Base-by-base conservation (phyloP, 148 eudicot species). In the Camellia sinensis region DNA sequence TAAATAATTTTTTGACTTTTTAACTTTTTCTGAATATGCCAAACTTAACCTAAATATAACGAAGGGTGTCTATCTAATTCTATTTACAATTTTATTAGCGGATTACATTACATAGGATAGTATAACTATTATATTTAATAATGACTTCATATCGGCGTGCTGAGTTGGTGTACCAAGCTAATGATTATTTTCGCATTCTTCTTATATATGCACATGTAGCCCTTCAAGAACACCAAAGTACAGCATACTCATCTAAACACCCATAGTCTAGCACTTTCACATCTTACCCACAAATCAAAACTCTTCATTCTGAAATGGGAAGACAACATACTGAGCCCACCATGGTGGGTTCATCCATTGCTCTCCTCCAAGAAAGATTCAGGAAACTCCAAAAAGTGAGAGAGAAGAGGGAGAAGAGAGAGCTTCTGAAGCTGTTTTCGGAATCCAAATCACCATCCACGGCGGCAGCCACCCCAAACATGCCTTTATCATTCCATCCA, bases 341-440 rank as follows among this genome's bases (percentile, higher is more conserved):
- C 21, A 57, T 77, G 78, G 71, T 44, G 7, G 77, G 45, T 21
- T 74, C 77, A 46, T 74, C 77, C 64, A 56, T 74, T 6, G 77
- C 77, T 56, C 77, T 37, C 3, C 48, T 74, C 3, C 77, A 74
- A 74, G 77, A 74, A 74, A 74, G 77, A 74, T 74, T 74, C 65
- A 74, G 48, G n/a, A 64, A 74, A 19, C 64, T 74, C 7, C 46
- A 74, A 40, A 74, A 48, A 40, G 64, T 7, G 48, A 74, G 56
- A 46, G 63, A 54, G 64, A 74, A 37, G 64, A 79, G 82, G 63
- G 73, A 68, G 64, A 43, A 67, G 74, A 71, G 54, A 57, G 75
- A 78, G 67, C 71, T 69, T 10, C 67, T 73, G 7, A 78, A 54
- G 18, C 50, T 73, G 44, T 19, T 81, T 29, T 67, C 80, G 3